Conservation (phyloP, 768 basidiomycete genomes). For the Kwoniella mangroviensis region DNA sequence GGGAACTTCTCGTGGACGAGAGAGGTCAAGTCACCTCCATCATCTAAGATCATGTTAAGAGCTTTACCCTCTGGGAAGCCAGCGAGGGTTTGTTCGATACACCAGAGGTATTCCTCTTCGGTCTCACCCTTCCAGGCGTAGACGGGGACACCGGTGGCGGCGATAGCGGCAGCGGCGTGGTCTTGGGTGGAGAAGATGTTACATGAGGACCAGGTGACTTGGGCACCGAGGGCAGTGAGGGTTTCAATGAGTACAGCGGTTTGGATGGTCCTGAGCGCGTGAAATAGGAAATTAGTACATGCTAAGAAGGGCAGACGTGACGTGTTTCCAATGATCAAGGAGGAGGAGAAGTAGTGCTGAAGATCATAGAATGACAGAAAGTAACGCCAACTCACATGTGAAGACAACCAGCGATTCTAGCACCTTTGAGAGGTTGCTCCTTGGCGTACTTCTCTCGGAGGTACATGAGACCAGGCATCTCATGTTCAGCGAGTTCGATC, state of each 20-base stretch:
- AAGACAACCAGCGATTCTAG: constrained; percentile 95
- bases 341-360: no score
- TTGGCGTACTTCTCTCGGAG: constrained; percentile 83
- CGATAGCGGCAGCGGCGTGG: constrained; percentile 97
- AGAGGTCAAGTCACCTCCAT: constrained; percentile 94
- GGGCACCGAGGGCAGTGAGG: constrained; percentile 88
- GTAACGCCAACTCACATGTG: constrained; percentile 81
- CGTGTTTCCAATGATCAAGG: no score
- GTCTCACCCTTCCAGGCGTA: constrained; percentile 99
- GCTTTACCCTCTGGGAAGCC: constrained; percentile 83
- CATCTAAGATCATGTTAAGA: constrained; percentile 98
- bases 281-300: no score
- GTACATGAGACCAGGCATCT: constrained; percentile 80
- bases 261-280: constrained; percentile 82
- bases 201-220: constrained; percentile 99
- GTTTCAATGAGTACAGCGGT: constrained; percentile 99
- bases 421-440: constrained; percentile 84
- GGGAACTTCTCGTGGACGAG: constrained; percentile 97
- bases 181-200: constrained; percentile 99
- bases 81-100: constrained; percentile 90
- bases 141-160: constrained; percentile 96
- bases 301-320: constrained; percentile 12
- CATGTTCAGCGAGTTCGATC: constrained; percentile 91
- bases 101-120: constrained; percentile 98
- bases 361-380: no score